These are phyloP conservation scores for Fraxinus pennsylvanica DNA, from an alignment of 257 asterid genomes.

Conservation along the genomic window DNA sequence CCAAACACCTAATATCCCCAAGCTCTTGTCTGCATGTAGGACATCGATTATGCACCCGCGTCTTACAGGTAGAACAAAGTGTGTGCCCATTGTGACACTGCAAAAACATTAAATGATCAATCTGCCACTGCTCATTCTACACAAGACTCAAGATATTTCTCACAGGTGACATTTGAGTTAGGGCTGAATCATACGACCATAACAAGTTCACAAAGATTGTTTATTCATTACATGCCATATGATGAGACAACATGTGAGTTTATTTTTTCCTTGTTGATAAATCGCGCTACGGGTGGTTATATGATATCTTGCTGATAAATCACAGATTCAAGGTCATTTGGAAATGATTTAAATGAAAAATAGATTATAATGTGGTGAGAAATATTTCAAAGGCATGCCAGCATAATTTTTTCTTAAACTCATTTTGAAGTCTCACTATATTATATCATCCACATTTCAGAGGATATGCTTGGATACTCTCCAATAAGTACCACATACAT, in stretches of 20 bases:
- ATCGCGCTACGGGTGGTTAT: neutral
- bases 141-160: neutral
- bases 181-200: neutral
- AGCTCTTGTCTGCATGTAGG: constrained; percentile 88
- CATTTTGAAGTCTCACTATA: neutral
- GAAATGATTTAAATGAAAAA: neutral
- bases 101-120: constrained; percentile 14
- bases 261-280: neutral
- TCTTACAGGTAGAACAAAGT: constrained; percentile 68
- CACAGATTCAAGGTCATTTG: neutral
- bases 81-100: constrained; percentile 66
- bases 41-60: constrained; percentile 70
- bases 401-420: too few relatives aligned
- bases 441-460: too few relatives aligned
- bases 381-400: neutral
- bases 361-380: neutral
- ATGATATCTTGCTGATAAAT: neutral
- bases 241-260: neutral
- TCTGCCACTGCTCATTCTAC: neutral
- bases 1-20: constrained; percentile 78
- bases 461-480: too few relatives aligned
- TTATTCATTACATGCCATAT: neutral
- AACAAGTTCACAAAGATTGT: neutral
- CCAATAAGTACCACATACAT: too few relatives aligned
- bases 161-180: neutral